Evolutionary conservation across 129 eudicot genomes (phyloP).

Genomic region (Helianthus annuus): DNA sequence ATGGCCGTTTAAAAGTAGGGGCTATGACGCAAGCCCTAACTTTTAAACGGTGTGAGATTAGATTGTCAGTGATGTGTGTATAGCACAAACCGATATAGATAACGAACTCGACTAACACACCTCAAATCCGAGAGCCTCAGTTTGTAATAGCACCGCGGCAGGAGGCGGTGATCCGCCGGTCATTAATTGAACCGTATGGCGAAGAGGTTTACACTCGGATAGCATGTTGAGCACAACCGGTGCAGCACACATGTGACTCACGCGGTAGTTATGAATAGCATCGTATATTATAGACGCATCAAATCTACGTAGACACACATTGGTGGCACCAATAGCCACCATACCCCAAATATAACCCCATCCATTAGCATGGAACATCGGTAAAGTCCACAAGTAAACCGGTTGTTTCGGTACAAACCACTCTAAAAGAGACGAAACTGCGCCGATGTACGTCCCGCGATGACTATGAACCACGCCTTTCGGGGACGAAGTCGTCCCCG

Average conservation of each 20-base stretch:
- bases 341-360: slow-evolving; percentile 76
- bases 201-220: slow-evolving; percentile 21
- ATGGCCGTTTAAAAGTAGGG: too few species aligned
- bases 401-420: slow-evolving; percentile 65
- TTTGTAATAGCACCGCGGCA: slow-evolving; percentile 49
- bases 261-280: slow-evolving; percentile 34
- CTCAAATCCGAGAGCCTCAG: slow-evolving; percentile 64
- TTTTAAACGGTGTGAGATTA: too few species aligned
- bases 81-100: too few species aligned
- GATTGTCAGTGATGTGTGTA: too few species aligned
- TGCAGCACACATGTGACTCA: slow-evolving; percentile 89
- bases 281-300: slow-evolving; percentile 40
- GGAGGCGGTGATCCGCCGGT: slow-evolving; percentile 83
- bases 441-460: too few species aligned
- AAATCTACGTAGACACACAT: slow-evolving; percentile 54
- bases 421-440: slow-evolving; percentile 40
- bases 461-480: slow-evolving; percentile 62
- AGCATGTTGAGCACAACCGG: slow-evolving; percentile 72
- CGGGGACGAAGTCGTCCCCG: slow-evolving; percentile 61
- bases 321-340: slow-evolving; percentile 70
- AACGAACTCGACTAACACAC: not conserved
- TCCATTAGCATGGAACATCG: slow-evolving; percentile 82
- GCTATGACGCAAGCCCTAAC: too few species aligned
- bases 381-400: slow-evolving; percentile 65
- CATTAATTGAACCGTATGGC: slow-evolving; percentile 47